phyloP scores from a whole-genome alignment of 108 stramenopile genomes.

The Fragilariopsis cylindrus region DNA sequence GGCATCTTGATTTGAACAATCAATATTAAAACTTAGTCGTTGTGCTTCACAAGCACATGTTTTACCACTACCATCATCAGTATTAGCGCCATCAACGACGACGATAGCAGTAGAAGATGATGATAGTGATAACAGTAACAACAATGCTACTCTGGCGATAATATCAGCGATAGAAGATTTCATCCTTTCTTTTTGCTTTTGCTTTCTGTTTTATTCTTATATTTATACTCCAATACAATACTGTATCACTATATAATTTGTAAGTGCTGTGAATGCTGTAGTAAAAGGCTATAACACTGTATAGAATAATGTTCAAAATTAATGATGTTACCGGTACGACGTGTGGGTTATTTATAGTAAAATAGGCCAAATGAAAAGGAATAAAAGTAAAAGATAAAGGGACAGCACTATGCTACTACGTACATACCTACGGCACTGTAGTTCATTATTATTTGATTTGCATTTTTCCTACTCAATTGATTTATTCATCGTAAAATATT shows the following conservation, averaged over 20 bases:
- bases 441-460: too few species aligned
- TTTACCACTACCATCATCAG: background rate
- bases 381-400: background rate
- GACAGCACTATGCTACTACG: background rate
- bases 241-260: background rate
- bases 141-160: background rate
- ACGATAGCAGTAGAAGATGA: background rate
- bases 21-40: background rate
- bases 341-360: too few species aligned
- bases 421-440: background rate
- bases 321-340: too few species aligned
- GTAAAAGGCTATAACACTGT: too few species aligned
- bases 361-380: too few species aligned
- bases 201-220: background rate
- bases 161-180: background rate
- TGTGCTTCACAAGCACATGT: slow-evolving; percentile 7
- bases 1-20: background rate
- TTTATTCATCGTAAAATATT: background rate
- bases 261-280: background rate
- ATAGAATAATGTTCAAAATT: too few species aligned
- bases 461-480: background rate
- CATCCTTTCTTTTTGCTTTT: background rate
- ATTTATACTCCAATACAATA: background rate
- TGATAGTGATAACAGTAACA: background rate
- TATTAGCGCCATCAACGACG: background rate